phyloP scores from a whole-genome alignment of 2,329 filamentous ascomycete species.

The Dryadomyces quercivorus region DNA sequence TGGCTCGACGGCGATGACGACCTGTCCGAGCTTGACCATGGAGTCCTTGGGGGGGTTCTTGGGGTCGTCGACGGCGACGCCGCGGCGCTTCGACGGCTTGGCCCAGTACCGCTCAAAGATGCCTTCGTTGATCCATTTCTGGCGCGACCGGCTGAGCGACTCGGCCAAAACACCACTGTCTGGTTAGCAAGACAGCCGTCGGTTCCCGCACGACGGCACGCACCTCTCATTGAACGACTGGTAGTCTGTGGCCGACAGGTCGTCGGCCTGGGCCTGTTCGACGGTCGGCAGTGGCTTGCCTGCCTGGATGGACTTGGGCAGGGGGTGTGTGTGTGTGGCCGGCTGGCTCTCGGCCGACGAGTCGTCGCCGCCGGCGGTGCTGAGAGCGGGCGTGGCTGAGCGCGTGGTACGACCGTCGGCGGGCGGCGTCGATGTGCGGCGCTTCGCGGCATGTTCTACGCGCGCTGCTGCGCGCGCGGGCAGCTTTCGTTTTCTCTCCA shows the following conservation, averaged over 20 bases:
- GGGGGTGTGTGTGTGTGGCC: conserved; percentile 25
- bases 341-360: conserved; percentile 20
- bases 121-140: conserved; percentile 59
- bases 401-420: conserved; percentile 22
- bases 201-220: conserved; percentile 3
- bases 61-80: conserved; percentile 47
- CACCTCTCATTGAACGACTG: conserved; percentile 65
- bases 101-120: conserved; percentile 70
- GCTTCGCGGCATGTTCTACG: conserved; percentile 47
- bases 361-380: conserved; percentile 16
- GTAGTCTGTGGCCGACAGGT: conserved; percentile 53
- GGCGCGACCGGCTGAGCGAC: conserved; percentile 59
- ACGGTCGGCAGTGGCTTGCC: conserved; percentile 62
- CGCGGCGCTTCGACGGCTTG: conserved; percentile 58
- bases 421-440: conserved; percentile 43
- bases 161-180: conserved; percentile 61
- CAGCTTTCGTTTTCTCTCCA: conserved; percentile 56
- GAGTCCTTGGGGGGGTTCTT: conserved; percentile 58
- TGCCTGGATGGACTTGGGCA: conserved; percentile 52
- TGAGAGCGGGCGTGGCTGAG: conserved; percentile 32
- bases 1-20: conserved; percentile 66
- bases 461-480: conserved; percentile 50
- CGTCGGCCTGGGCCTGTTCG: conserved; percentile 50
- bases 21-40: conserved; percentile 61
- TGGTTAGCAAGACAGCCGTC: conserved; percentile 12